phyloP scores from a whole-genome alignment of 164 flowering plant species.

The Aristolochia fimbriata region DNA sequence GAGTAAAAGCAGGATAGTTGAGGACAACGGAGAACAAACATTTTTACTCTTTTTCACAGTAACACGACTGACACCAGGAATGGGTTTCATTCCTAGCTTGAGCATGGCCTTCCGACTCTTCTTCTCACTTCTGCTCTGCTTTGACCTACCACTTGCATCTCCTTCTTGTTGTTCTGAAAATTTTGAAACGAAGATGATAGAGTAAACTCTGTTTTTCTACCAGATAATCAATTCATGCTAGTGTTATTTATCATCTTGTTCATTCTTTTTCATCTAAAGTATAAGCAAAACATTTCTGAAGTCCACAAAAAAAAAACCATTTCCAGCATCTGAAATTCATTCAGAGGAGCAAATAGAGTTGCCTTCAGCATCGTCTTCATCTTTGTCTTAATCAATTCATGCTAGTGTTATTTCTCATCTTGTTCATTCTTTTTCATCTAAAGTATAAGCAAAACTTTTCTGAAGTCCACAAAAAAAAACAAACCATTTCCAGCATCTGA shows the following conservation, averaged over 20 bases:
- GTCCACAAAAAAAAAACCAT: too few relatives aligned
- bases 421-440: too few relatives aligned
- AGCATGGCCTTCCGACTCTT: slow-evolving; percentile 33
- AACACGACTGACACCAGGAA: slow-evolving; percentile 27
- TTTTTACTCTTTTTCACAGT: slow-evolving; percentile 30
- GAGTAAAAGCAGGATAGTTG: background rate
- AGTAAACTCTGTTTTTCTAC: background rate
- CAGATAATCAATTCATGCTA: background rate
- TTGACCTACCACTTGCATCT: slow-evolving; percentile 26
- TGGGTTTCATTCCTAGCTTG: slow-evolving; percentile 33
- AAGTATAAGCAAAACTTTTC: too few relatives aligned
- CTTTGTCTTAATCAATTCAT: slow-evolving; percentile 43
- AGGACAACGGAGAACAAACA: slow-evolving; percentile 8
- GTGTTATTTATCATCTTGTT: background rate
- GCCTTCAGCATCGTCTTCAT: slow-evolving; percentile 43
- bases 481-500: background rate
- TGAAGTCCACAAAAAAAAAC: too few relatives aligned
- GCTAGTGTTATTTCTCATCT: slow-evolving; percentile 42
- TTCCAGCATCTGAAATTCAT: background rate
- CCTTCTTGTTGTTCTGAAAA: slow-evolving; percentile 17
- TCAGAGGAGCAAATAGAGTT: background rate
- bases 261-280: too few relatives aligned
- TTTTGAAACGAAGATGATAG: background rate
- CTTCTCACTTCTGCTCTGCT: slow-evolving; percentile 32
- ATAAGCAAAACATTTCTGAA: too few relatives aligned